Evolutionary conservation across 2,329 filamentous ascomycete species (phyloP), one percentile per base, ranked within the genome.

Genomic region (Sporothrix inflata): DNA sequence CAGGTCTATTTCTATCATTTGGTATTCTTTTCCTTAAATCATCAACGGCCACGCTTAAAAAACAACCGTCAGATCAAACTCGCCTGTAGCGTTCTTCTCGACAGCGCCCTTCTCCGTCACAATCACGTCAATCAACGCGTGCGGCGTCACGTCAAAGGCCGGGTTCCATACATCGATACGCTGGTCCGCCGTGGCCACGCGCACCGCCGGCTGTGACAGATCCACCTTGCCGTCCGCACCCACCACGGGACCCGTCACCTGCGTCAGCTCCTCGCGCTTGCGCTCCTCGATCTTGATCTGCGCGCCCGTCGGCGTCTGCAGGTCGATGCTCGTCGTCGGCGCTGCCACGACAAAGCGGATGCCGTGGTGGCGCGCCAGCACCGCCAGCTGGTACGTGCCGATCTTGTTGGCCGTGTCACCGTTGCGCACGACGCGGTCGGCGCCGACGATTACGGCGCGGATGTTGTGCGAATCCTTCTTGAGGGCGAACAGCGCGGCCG

Each of bases 401-500:
- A 99, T 97, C 85, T 99, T 99, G 84, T 99, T 99, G 71, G 96
- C 96, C 0, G 96, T 98, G 82, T 99, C 96, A 40, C 96, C 96
- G 78, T 99, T 99, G 68, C 94, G 92, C 42, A 95, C 96, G 16
- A 99, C 96, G 72, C 96, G 90, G 80, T 99, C 96, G 2, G 96
- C 96, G 38, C 96, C 96, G 0, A 99, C 96, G 40, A 99, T 91
- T 69, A 99, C 93, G 6, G 94, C 95, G 6, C 89, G 88, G 73
- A 99, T 92, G 77, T 91, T 90, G 78, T 90, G 86, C 49, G 86
- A 82, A 27, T 85, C 83, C 76, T 90, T 90, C 61, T 88, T 83
- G 30, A 87, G 88, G 24, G 83, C 82, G 79, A 99, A 92, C 9
- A 99, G 86, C 0, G 95, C 91, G 14, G 91, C 94, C 1, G 94